phyloP scores from a whole-genome alignment of 2,329 filamentous ascomycete genomes.

The Diaporthe ilicicola region DNA sequence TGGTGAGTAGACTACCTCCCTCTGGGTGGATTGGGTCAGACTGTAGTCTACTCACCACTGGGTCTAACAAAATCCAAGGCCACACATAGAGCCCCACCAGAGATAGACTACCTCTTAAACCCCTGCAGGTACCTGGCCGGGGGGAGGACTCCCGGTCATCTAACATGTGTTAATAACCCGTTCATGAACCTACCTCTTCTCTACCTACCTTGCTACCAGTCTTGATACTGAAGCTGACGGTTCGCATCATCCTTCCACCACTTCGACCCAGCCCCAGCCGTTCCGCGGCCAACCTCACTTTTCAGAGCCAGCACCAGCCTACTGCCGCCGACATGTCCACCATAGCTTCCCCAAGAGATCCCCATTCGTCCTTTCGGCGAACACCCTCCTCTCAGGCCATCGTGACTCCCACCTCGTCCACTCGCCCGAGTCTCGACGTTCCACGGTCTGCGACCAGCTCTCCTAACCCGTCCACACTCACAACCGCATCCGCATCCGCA shows the following conservation, averaged over 20 bases:
- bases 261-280: neutral
- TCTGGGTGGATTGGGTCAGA: no score
- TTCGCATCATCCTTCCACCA: neutral
- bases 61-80: no score
- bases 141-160: neutral
- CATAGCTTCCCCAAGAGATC: conserved; percentile 70
- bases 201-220: no score
- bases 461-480: conserved; percentile 48
- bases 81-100: neutral
- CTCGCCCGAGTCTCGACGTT: conserved; percentile 76
- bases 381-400: conserved; percentile 58
- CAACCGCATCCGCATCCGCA: conserved; percentile 14
- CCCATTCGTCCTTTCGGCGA: conserved; percentile 64
- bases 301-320: neutral
- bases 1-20: no score
- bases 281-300: neutral
- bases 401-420: conserved; percentile 76
- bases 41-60: no score
- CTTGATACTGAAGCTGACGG: neutral
- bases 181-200: neutral
- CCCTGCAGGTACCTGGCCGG: neutral
- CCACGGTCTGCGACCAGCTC: conserved; percentile 68
- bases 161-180: neutral
- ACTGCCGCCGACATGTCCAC: conserved; percentile 62
- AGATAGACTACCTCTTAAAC: neutral